These are phyloP conservation scores for Hypoxylon intermedium DNA, from an alignment of 495 filamentous ascomycete genomes.

Conservation along the genomic window DNA sequence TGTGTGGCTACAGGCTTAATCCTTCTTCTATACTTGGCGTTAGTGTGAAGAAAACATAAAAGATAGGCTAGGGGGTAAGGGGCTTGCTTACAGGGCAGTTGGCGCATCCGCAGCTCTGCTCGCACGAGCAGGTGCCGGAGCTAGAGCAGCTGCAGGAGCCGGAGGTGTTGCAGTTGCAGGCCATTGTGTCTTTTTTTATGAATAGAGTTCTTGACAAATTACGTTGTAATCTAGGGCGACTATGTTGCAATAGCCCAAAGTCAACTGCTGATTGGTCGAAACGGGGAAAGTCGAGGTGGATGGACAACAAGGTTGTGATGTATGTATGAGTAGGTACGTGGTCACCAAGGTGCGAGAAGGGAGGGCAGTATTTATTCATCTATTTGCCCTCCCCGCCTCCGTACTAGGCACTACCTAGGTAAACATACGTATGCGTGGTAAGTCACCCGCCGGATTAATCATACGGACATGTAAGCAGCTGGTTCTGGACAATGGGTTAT, in stretches of 20 bases:
- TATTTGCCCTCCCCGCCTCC: no score
- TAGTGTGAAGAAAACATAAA: not conserved
- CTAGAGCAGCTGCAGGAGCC: slow-evolving; percentile 38
- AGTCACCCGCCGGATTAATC: no score
- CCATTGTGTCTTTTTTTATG: slow-evolving; percentile 24
- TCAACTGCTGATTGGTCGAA: slow-evolving; percentile 36
- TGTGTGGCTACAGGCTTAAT: not conserved
- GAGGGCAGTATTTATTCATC: no score
- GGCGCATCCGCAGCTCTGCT: slow-evolving; percentile 41
- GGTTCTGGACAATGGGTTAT: not conserved
- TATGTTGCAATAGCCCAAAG: slow-evolving; percentile 33
- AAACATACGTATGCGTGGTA: no score
- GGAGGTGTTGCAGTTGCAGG: slow-evolving; percentile 38
- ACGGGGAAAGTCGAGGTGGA: slow-evolving; percentile 13
- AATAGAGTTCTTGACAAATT: not conserved
- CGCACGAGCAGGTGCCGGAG: slow-evolving; percentile 38
- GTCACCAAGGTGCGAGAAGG: slow-evolving; percentile 35
- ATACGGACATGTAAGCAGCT: no score
- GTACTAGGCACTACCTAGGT: no score
- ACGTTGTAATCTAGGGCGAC: slow-evolving; percentile 17
- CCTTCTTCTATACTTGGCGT: slow-evolving; percentile 20
- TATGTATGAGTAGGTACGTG: not conserved
- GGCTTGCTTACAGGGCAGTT: slow-evolving; percentile 38
- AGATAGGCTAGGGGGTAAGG: not conserved
- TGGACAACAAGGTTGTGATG: slow-evolving; percentile 5